Base-by-base conservation (phyloP, 208 protist species). In the Jaenimonas drosophilae region DNA sequence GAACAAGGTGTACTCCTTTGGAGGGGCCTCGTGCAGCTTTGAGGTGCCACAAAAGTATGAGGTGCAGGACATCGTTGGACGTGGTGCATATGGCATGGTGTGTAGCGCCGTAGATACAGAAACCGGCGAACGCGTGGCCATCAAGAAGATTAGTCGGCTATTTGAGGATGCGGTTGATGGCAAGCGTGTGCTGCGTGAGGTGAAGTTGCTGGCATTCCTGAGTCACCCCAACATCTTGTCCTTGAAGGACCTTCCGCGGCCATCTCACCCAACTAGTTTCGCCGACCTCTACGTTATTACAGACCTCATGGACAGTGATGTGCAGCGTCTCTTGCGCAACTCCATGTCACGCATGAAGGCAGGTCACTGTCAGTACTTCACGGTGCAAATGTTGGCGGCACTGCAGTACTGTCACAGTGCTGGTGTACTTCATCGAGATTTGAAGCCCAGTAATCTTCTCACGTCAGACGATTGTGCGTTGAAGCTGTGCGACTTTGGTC, bases 81-180 rank as follows among this genome's bases (percentile, higher is more conserved):
- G 76, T 29, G 90, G 90, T 24, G 70, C 85, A 7, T 96, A 96
- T 50, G 90, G 90, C 14, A 64, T 91, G 44, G 90, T 96, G 1
- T 90, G 80, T 54, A 84, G 70, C 30, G 85, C 76, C 7, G 55
- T 81, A 2, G 68, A 94, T 51, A 54, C 54, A n/a, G 54, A 53
- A 4, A 76, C 74, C 4, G 72, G 70, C 4, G 59, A 76, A 33
- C 59, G 77, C 1, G 94, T 99, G 4, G 98, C 98, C 3, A 97
- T 99, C 36, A 99, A 99, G 60, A 98, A 98, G 54, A 96, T 99
- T 27, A 66, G 54, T n/a, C 88, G 96, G 23, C 86, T 96, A 7
- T 83, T 99, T 29, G 80, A 97, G 32, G 96, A 98, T 52, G 63
- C 97, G 16, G 78, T 91, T 28, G 61, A 98, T 25, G 60, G 95